Evolutionary conservation across 257 asterid genomes (phyloP).

Genomic region (Rhazya stricta): DNA sequence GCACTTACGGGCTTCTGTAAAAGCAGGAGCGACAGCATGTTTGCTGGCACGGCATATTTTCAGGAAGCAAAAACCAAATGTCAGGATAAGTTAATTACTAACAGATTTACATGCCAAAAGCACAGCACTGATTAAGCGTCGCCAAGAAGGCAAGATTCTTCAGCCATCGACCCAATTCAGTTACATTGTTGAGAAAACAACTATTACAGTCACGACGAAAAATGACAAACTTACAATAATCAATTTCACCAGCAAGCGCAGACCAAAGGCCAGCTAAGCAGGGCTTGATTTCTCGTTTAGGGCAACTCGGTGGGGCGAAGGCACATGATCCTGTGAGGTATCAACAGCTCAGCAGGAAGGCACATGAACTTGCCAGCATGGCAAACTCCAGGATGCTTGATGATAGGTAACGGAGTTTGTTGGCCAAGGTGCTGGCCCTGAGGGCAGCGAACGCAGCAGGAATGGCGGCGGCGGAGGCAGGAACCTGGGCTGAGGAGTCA

Average conservation of each 20-base stretch:
- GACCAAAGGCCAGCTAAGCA: conserved; percentile 15
- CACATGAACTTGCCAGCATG: conserved; percentile 99
- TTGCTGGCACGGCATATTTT: not conserved
- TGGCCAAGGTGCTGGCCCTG: conserved; percentile 62
- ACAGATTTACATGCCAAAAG: conserved; percentile 30
- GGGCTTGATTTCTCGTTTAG: conserved; percentile 29
- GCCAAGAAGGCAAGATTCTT: conserved; percentile 11
- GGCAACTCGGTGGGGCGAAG: conserved; percentile 98
- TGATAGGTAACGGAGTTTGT: conserved; percentile 80
- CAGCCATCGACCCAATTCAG: conserved; percentile 38
- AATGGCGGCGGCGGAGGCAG: conserved; percentile 49
- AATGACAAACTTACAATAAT: conserved; percentile 24
- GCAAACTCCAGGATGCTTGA: conserved; percentile 93
- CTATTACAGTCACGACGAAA: conserved; percentile 31
- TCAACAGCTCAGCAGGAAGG: too few relatives aligned
- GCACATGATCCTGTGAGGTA: too few relatives aligned
- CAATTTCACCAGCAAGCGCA: conserved; percentile 23
- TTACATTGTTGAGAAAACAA: conserved; percentile 31
- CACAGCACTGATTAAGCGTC: conserved; percentile 17
- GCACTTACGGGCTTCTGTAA: too few relatives aligned
- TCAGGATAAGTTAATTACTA: conserved; percentile 18
- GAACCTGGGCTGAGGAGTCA: conserved; percentile 51
- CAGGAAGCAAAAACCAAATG: not conserved
- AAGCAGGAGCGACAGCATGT: too few relatives aligned
- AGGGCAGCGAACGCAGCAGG: conserved; percentile 59